Conservation (phyloP, 176 grass and related monocot species). For the Alopecurus myosuroides region DNA sequence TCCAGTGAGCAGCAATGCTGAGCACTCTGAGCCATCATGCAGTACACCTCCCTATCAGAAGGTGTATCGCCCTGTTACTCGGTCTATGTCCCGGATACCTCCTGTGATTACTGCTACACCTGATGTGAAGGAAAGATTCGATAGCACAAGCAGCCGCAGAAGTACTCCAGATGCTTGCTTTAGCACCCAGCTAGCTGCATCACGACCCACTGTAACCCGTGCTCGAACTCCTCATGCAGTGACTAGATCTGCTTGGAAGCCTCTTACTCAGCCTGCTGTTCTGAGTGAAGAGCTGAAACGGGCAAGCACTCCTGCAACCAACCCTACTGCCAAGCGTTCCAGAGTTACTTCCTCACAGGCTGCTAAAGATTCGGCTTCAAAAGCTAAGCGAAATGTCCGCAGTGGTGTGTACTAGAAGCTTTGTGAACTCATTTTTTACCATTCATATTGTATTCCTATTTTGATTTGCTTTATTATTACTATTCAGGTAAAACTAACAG, state of each 20-base stretch:
- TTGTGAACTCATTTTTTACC: constrained; percentile 3
- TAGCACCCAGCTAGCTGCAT: constrained; percentile 25
- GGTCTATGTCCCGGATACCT: constrained; percentile 42
- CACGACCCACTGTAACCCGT: constrained; percentile 12
- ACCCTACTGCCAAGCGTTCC: constrained; percentile 43
- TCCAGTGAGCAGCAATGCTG: constrained; percentile 34
- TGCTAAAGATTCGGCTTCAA: constrained; percentile 32
- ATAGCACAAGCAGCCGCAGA: constrained; percentile 12
- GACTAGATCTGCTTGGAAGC: constrained; percentile 45
- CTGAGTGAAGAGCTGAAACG: constrained; percentile 24
- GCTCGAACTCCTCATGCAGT: constrained; percentile 29
- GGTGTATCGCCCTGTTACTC: constrained; percentile 39
- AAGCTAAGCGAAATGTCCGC: constrained; percentile 2
- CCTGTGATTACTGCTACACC: neutral
- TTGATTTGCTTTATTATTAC: neutral
- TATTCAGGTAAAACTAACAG: constrained; percentile 31
- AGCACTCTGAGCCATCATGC: constrained; percentile 28
- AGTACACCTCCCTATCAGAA: constrained; percentile 21
- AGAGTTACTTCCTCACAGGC: constrained; percentile 33
- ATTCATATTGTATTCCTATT: neutral
- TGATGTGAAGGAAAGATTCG: constrained; percentile 26
- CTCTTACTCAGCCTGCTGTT: constrained; percentile 34
- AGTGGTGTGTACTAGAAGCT: constrained; percentile 18
- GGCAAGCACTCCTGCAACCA: constrained; percentile 31
- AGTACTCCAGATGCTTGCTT: constrained; percentile 27